Base-by-base conservation (phyloP, 331 rosid species). In the Saraca asoca region DNA sequence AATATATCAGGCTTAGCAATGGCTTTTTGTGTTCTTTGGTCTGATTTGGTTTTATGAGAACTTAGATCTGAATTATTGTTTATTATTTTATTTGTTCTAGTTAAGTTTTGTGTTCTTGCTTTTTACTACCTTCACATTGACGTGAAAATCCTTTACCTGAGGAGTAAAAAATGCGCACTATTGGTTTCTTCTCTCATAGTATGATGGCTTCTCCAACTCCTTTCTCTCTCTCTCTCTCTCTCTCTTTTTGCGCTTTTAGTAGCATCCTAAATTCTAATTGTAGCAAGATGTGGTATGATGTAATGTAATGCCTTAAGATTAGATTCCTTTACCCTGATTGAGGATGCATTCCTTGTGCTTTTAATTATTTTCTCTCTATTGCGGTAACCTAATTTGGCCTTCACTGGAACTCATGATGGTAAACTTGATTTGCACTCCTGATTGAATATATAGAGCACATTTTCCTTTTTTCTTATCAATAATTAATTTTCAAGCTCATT, bases 21-120 rank as follows among this genome's bases (percentile, higher is more conserved):
- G 68, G 33, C 29, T 35, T 44, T 66, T 66, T 54, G 41, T 50
- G 50, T 24, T 57, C 18, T 0, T 69, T 74, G 63, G 49, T 74
- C 39, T 7, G 2, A 34, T 14, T 6, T 29, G n/a, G 24, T 33
- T 11, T 34, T 53, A 31, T 51, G 5, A 18, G 50, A 38, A 66
- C 13, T n/a, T 9, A 38, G n/a, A 54, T 29, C 51, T 38, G 59
- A 48, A 13, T 15, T 48, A 20, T 43, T 16, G 5, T 29, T 8
- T 44, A 44, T 34, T n/a, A 4, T 29, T 1, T 8, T 1, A 24
- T 7, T 8, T 1, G n/a, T 7, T 53, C 15, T 29, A 9, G 0
- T 9, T 5, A 2, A n/a, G 51, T 44, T n/a, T n/a, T 45, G 8
- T 46, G 33, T 5, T 18, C 31, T 4, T 17, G 20, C 7, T 50